Base-by-base conservation (phyloP, 1,284 basidiomycete genomes). In the Rhodotorula sp. region DNA sequence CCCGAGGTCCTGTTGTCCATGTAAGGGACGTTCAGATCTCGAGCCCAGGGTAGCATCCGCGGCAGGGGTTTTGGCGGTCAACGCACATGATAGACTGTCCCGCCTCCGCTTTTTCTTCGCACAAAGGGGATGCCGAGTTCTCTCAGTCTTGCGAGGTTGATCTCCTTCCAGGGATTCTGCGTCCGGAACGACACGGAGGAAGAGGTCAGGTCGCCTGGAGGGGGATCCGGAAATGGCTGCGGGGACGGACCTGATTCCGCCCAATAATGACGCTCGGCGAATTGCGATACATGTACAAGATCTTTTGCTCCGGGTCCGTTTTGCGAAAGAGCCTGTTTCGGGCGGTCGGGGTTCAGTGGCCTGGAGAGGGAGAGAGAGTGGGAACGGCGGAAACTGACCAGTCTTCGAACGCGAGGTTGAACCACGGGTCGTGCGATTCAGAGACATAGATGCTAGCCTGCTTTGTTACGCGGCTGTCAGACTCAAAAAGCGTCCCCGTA, bases 161-260 rank as follows among this genome's bases (percentile, higher is more conserved):
- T 89, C 82, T 99, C 97, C 80, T 92, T 95, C 96, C 96, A 99
- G 29, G 94, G 93, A 78, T 98, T 98, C 85, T 99, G 75, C 14
- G 21, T 15, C 20, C 39, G 39, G 54, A 43, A 7, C 2, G 12
- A 39, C 39, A 34, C 34, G 34, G 3, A 8, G 12, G 39, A 34
- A 21, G 47, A 18, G 6, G 26, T 56, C 54, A 56, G 15, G 15
- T 26, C 39, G 39, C 39, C 39, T 43, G 39, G 2, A 43, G 39
- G 1, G 39, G n/a, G 54, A 2, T 56, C 1, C 6, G 12, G 15
- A 5, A 21, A 29, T 7, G 51, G 20, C 21, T 34, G 34, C 34
- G 34, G 26, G 31, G 34, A 64, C 80, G 29, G 21, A 85, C 85
- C 75, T 86, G 96, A 81, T 98, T 97, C 64, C 96, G 86, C 0